phyloP scores from a whole-genome alignment of 805 yeast species.

The Ogataea trehaloabstinens region DNA sequence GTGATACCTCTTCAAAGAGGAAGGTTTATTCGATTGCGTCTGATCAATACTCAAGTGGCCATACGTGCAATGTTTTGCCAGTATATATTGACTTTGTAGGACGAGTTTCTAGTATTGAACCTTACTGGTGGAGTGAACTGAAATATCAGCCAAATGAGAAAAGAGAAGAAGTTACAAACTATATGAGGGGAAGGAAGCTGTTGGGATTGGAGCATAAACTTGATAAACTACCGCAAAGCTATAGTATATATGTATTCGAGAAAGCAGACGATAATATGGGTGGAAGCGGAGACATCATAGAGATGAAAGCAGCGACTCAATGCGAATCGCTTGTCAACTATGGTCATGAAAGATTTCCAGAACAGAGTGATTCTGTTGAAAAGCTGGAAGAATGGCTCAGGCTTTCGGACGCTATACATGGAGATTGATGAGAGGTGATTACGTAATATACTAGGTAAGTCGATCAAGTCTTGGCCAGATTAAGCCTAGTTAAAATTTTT shows the following conservation, averaged over 20 bases:
- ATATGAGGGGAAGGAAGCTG: slow-evolving; percentile 22
- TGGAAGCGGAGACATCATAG: slow-evolving; percentile 7
- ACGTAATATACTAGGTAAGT: no score
- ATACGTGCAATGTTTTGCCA: slow-evolving; percentile 20
- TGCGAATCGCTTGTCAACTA: slow-evolving; percentile 15
- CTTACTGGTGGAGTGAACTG: slow-evolving; percentile 13
- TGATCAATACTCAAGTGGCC: background rate
- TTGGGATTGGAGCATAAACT: slow-evolving; percentile 14
- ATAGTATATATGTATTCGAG: slow-evolving; percentile 6
- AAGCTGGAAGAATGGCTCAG: slow-evolving; percentile 21
- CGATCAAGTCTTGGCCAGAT: no score
- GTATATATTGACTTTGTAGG: slow-evolving; percentile 18
- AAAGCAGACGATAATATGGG: slow-evolving; percentile 6
- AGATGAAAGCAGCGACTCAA: slow-evolving; percentile 10
- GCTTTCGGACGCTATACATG: slow-evolving; percentile 19
- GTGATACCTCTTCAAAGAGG: background rate
- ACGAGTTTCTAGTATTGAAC: slow-evolving; percentile 3
- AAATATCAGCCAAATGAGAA: slow-evolving; percentile 3
- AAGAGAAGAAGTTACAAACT: slow-evolving; percentile 8
- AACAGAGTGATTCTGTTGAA: slow-evolving; percentile 17
- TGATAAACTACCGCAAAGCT: background rate
- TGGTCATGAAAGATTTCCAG: slow-evolving; percentile 22
- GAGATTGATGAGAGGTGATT: no score
- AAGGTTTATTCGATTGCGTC: background rate
- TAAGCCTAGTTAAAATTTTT: no score